Base-by-base conservation (phyloP, 2,329 filamentous ascomycete species). In the Emergomyces africanus region DNA sequence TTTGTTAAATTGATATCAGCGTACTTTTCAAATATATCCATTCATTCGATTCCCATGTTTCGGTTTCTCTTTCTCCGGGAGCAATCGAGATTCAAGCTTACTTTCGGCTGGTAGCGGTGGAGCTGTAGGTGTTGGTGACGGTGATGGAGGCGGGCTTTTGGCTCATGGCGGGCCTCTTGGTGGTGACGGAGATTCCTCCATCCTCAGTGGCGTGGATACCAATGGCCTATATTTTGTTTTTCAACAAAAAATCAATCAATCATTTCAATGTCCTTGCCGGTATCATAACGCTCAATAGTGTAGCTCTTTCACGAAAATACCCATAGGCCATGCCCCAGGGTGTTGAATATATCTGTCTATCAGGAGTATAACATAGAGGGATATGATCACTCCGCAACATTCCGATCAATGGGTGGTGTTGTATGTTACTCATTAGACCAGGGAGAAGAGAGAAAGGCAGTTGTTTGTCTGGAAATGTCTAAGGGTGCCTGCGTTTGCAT, bases 31-130 rank as follows among this genome's bases (percentile, higher is more conserved):
- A 23, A 54, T 50, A 66, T 61, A 70, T 61, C 42, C 42, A 48
- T 23, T 60, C 66, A 60, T 56, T 59, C 63, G 54, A 18, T 35
- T 12, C 1, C 14, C n/a, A 48, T 33, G 33, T 35, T 5, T 35
- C 9, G 33, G 33, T 35, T 6, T 35, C 33, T 9, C 15, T 37
- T 5, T 42, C 15, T 20, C 48, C 49, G 35, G 30, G 12, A 2
- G 37, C n/a, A 14, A 42, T 46, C 15, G 5, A n/a, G 28, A 30
- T n/a, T n/a, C 48, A 51, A 35, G 48, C 86, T 82, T 77, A 90
- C 88, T 91, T 94, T 80, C 89, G 86, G 74, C 81, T 84, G 68
- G 86, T 82, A 78, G 88, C 88, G 77, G 82, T 83, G 72, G 83
- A 79, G 72, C 82, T 81, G 81, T 87, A 89, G 74, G 81, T 83